Evolutionary conservation across 768 basidiomycete genomes (phyloP), one percentile per base, ranked within the genome.

Genomic region (Guyanaporus albipodus): DNA sequence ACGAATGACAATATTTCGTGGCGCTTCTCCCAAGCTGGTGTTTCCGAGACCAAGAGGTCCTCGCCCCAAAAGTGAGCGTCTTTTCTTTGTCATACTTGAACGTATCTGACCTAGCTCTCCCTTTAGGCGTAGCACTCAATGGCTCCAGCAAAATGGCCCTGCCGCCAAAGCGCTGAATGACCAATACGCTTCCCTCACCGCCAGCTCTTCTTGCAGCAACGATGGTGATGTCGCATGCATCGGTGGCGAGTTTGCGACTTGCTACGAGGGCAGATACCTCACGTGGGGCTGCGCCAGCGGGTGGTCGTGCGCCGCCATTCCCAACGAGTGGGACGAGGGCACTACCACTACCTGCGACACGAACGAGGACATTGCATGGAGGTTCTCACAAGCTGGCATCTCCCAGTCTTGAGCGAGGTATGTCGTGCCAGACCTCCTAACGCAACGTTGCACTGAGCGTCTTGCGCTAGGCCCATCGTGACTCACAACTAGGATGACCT

Each of bases 141-240:
- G 34, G 38, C 48, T 61, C 22, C 57, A 61, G 39, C 48, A 61
- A n/a, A 61, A 61, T 1, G 59, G 56, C 15, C 56, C 52, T 18
- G 60, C 57, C 37, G 54, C 60, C 11, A 48, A 59, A n/a, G 54
- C 50, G 18, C 44, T 61, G n/a, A 61, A 61, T 21, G 52, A 58
- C 28, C 51, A 61, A 27, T 61, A 61, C 17, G 31, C 28, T 0
- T 10, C 51, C 4, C 35, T 61, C 32, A 52, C 48, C n/a, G 24
- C 39, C 15, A 46, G 19, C 48, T 61, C 57, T 18, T 14, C 57
- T 15, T 61, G 60, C 42, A 47, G 33, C 45, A 46, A 27, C 7
- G 37, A 52, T 11, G 60, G 54, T 3, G 33, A 61, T 1, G 1
- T 46, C 19, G 60, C 60, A 23, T 62, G 60, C 35, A 37, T 61